Evolutionary conservation across 2,329 filamentous ascomycete species (phyloP), one percentile per base, ranked within the genome.

Genomic region (Paecilomyces formosus): DNA sequence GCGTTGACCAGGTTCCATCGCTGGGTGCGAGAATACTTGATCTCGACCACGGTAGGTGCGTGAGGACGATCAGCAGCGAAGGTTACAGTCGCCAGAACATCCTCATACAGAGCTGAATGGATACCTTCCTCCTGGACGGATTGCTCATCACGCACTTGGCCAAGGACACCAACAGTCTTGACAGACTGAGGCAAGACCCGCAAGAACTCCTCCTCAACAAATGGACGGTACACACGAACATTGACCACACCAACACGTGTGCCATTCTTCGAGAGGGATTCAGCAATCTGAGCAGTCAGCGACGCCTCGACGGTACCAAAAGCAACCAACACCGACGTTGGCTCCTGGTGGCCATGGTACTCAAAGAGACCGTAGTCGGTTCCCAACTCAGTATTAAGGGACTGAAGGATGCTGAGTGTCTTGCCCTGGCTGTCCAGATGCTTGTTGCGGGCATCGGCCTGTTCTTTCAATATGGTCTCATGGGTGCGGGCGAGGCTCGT

Each of bases 351-450:
- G 24, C 94, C 94, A 68, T 88, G 84, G 78, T 99, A 99, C 77
- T 99, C 94, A 67, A 97, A 99, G 6, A 91, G 85, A 68, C 88
- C 84, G 73, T 99, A 99, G 64, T 93, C 87, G 52, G 94, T 97
- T 59, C 93, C 94, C 24, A 99, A 86, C 78, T 97, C 92, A 62
- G 86, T 85, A 75, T 97, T 99, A 77, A 95, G 87, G 22, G 87
- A 82, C 62, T 85, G 82, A 55, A 95, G 79, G 7, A 93, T 78
- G 65, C 85, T 85, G 52, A 87, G 74, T n/a, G 87, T 80, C 75
- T 88, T 91, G 62, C 86, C 88, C 57, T 90, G 88, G 50, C 82
- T 80, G 72, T 89, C 88, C 3, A 88, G 78, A 64, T 84, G 85
- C 70, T 88, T 89, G 74, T 85, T 87, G 67, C 86, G 85, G 12